Evolutionary conservation across 2,329 filamentous ascomycete genomes (phyloP), one percentile per base, ranked within the genome.

Genomic region (Hypoxylon sp.): DNA sequence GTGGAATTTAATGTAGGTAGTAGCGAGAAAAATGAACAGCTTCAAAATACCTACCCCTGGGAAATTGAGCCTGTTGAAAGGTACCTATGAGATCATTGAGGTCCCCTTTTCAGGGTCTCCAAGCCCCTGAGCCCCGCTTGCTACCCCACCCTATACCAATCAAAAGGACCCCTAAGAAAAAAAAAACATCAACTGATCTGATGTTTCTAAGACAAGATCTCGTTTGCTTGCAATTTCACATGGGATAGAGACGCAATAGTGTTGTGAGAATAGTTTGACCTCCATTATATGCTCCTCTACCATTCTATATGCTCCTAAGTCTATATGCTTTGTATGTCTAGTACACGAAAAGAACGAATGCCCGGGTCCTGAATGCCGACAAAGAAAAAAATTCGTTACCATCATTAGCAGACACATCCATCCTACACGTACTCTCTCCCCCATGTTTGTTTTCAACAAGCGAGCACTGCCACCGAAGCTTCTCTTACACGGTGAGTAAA

Each of bases 201-300:
- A 26, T 26, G 24, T 26, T 26, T 26, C 4, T 26, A 26, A 15
- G 13, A 34, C 10, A 8, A 13, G 6, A 8, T 32, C 11, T 13
- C 6, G 32, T 34, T 34, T 34, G 11, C 37, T 41, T 19, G 37
- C n/a, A 41, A 41, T 39, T 39, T 39, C 34, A 39, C 34, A 15
- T 39, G n/a, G 37, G n/a, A 41, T 6, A 10, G n/a, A 41, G 37
- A 41, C 37, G 17, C 17, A 6, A 19, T 19, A 19, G 17, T 8
- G 19, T 17, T 19, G 4, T 41, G 5, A n/a, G 6, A 17, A 17
- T 41, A 19, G 37, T 41, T 41, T n/a, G 37, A 17, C 37, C n/a
- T 41, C 37, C 15, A 41, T 41, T 41, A 41, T 41, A 41, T 10
- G 17, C n/a, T n/a, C 37, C 37, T 41, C 37, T 39, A 39, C 34